phyloP scores from a whole-genome alignment of 2,329 filamentous ascomycete genomes.

The Ascochyta viciae-villosae region DNA sequence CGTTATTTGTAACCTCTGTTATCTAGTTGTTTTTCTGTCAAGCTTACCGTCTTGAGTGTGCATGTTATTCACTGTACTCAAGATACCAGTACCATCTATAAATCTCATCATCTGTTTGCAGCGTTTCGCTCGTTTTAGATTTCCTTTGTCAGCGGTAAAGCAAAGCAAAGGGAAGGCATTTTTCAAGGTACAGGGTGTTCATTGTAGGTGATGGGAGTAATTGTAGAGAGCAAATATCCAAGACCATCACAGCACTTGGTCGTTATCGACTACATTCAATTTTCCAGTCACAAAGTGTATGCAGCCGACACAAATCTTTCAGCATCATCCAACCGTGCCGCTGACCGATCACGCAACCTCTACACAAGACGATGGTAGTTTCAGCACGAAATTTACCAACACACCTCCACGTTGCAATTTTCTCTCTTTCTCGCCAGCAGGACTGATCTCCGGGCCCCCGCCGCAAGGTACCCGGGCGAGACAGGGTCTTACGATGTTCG shows the following conservation, averaged over 20 bases:
- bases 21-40: background rate
- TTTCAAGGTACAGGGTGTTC: background rate
- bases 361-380: background rate
- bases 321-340: background rate
- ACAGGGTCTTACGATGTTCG: background rate
- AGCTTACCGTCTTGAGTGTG: background rate
- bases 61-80: background rate
- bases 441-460: background rate
- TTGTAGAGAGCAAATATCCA: background rate
- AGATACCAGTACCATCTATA: background rate
- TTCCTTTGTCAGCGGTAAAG: slow-evolving; percentile 1
- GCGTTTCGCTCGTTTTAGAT: background rate
- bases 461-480: background rate
- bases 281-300: background rate
- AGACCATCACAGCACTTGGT: background rate
- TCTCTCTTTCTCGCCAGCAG: background rate
- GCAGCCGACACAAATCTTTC: background rate
- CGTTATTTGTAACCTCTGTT: background rate
- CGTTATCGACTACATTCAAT: background rate
- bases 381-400: background rate
- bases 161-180: background rate
- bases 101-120: background rate
- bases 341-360: background rate
- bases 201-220: background rate
- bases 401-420: background rate